Percentiles rank a stretch among this genome's conserved stretches.
These are phyloP conservation scores for Annulohypoxylon truncatum DNA, from an alignment of 2,329 filamentous ascomycete species.

Conservation along the genomic window DNA sequence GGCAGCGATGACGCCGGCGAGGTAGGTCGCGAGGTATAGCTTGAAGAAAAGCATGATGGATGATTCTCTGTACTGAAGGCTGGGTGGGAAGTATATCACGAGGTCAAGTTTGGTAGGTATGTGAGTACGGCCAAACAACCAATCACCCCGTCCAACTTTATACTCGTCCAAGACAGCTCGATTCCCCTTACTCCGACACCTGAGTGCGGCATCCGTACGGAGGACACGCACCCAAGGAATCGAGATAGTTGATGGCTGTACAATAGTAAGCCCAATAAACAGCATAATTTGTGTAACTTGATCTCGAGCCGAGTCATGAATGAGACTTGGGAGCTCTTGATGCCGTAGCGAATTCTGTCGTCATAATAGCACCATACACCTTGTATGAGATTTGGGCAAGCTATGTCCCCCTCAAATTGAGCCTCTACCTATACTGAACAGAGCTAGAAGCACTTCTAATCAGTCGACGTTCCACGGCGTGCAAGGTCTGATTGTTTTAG, in stretches of 20 bases:
- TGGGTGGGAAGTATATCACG: neutral
- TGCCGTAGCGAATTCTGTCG: neutral
- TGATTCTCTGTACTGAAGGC: neutral
- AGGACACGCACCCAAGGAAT: neutral
- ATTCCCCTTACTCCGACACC: neutral
- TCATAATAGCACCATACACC: neutral
- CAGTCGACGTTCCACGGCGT: neutral
- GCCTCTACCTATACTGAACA: conserved; percentile 1
- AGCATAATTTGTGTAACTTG: neutral
- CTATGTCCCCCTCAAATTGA: neutral
- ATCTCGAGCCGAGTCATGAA: neutral
- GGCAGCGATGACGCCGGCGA: conserved; percentile 19
- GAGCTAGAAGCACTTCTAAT: neutral
- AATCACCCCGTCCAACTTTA: neutral
- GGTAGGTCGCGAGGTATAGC: conserved; percentile 22
- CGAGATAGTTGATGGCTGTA: neutral
- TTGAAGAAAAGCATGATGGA: conserved; percentile 29
- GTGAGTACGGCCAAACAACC: neutral
- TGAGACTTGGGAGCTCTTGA: neutral
- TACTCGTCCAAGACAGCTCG: neutral
- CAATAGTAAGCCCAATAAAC: neutral
- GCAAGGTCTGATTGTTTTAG: neutral
- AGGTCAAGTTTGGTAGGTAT: neutral
- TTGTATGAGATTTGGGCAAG: neutral
- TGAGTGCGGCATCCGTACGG: neutral